Conservation (phyloP, 768 basidiomycete species). For the Infundibulicybe gibba region DNA sequence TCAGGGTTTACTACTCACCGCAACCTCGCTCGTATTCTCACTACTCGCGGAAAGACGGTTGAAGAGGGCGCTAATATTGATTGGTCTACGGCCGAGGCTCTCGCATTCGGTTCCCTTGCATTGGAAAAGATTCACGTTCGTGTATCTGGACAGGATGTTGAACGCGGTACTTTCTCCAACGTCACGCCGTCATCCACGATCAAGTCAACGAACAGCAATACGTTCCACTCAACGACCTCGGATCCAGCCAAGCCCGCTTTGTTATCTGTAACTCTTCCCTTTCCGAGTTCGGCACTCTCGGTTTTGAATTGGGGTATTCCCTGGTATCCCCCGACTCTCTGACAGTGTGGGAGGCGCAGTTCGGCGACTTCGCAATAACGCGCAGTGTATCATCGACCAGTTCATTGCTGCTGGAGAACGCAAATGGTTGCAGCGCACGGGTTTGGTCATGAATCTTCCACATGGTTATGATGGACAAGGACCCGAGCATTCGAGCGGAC, state of each 20-base stretch:
- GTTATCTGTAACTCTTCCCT: constrained; percentile 96
- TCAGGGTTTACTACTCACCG: constrained; percentile 83
- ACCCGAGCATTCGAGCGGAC: constrained; percentile 95
- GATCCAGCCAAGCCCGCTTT: constrained; percentile 85
- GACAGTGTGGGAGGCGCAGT: constrained; percentile 98
- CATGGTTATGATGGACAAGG: constrained; percentile 99
- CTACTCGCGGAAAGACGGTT: constrained; percentile 83
- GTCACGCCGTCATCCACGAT: constrained; percentile 96
- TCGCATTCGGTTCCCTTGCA: constrained; percentile 92
- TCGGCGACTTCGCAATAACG: constrained; percentile 97
- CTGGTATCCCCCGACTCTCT: constrained; percentile 91
- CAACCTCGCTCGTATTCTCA: constrained; percentile 91
- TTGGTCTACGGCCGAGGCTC: constrained; percentile 97
- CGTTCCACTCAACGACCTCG: constrained; percentile 85
- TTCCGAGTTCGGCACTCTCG: constrained; percentile 92
- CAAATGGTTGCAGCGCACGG: constrained; percentile 95
- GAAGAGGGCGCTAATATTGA: constrained; percentile 92
- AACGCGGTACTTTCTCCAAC: constrained; percentile 99
- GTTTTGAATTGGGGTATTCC: constrained; percentile 98
- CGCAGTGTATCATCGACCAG: constrained; percentile 97
- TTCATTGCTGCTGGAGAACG: constrained; percentile 97
- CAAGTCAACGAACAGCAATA: constrained; percentile 91
- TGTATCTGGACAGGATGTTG: constrained; percentile 96
- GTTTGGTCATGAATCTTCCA: constrained; percentile 83
- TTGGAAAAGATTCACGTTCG: constrained; percentile 94